Base-by-base conservation (phyloP, 31 red algal genomes). In the Asparagopsis taxiformis region DNA sequence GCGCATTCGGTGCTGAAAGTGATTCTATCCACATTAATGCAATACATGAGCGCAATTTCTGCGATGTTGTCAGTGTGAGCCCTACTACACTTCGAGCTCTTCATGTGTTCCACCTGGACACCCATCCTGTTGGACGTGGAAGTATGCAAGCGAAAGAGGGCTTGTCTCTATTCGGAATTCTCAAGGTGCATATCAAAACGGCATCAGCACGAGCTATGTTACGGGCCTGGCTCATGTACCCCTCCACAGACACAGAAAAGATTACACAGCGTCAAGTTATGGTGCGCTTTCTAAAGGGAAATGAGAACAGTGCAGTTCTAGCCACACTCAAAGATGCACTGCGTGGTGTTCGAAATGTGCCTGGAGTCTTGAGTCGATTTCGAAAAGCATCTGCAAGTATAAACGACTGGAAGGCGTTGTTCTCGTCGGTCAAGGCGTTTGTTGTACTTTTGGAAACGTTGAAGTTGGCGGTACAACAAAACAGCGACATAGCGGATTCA, bases 331-430 rank as follows among this genome's bases (percentile, higher is more conserved):
- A 63, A 25, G 72, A 78, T 56, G 49, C 89, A 22, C 39, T 92
- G 23, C 28, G 80, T 23, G 74, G 66, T 6, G 79, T 92, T 23
- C 77, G 75, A 34, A 92, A 84, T 63, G 79, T 85, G 0, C 44
- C 65, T 17, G 68, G 55, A 32, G 61, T 92, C 17, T 39, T 92
- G 39, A 31, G 31, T 32, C 39, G 68, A 2, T n/a, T 89, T 4
- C 58, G 50, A 33, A 59, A 31, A 36, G 44, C 57, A 33, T 65
- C 67, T 36, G 51, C 59, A 46, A 55, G 41, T 23, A 19, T 72
- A 55, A 34, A 16, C 10, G 85, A 89, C 32, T 89, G 75, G 85
- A 72, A 89, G 74, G 85, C 49, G 13, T 67, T 89, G 36, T 62
- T 74, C 30, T 68, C 56, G 16, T 79, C 85, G 3, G 23, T 33